These are phyloP conservation scores for Ambrosia hybrid DNA, from an alignment of 140 eudicot species.

Conservation along the genomic window DNA sequence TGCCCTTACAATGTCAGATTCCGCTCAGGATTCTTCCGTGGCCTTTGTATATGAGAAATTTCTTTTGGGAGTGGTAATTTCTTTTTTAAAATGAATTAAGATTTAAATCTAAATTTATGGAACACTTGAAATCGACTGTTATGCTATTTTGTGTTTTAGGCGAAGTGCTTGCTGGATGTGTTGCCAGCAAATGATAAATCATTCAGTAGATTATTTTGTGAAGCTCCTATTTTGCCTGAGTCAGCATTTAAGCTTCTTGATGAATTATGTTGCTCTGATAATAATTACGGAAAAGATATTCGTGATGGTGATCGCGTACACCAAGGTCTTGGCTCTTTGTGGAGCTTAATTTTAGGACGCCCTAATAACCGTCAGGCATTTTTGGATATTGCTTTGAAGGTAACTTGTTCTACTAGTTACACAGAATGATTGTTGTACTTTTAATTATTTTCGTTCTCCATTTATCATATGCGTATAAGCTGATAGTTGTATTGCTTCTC, in stretches of 20 bases:
- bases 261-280: constrained; percentile 65
- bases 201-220: constrained; percentile 84
- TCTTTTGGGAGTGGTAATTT: constrained; percentile 80
- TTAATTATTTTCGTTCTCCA: background rate
- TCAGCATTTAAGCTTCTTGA: constrained; percentile 74
- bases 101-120: background rate
- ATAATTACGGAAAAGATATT: constrained; percentile 46
- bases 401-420: constrained; percentile 22
- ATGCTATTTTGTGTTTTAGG: constrained; percentile 41
- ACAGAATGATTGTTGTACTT: constrained; percentile 1
- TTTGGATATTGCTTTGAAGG: constrained; percentile 91
- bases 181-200: constrained; percentile 94
- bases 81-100: no score
- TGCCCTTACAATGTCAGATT: constrained; percentile 51
- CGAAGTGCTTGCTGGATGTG: constrained; percentile 65
- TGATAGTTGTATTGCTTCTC: constrained; percentile 4
- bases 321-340: constrained; percentile 95
- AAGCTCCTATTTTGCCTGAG: constrained; percentile 83
- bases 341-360: constrained; percentile 83
- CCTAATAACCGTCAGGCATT: constrained; percentile 71
- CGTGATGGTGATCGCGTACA: constrained; percentile 90
- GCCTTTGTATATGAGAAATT: constrained; percentile 68
- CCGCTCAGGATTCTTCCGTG: constrained; percentile 41
- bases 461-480: background rate
- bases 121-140: background rate